Evolutionary conservation across 768 basidiomycete species (phyloP), one percentile per base, ranked within the genome.

Genomic region (Clavaria fumosa): DNA sequence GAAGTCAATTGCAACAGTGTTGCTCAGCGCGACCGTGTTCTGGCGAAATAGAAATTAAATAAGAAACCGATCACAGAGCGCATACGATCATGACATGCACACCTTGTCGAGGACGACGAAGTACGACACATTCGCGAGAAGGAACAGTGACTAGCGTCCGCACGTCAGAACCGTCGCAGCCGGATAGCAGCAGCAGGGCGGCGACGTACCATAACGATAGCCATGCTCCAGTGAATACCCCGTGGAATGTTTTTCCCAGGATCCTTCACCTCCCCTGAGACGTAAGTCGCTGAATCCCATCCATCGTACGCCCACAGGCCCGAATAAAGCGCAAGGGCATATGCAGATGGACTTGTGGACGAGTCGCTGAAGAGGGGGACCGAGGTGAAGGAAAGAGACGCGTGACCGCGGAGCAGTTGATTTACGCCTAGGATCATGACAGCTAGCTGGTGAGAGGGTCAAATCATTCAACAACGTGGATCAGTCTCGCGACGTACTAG

Each of bases 231-330:
- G 53, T 96, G 90, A 30, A 96, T 86, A 1, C 79, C 77, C 40
- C 79, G 66, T 2, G 91, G 91, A 33, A 97, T 78, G 48, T 90
- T 89, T 51, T 73, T 81, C 50, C 79, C 72, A 2, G 85, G 76
- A 42, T 79, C 71, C 38, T 65, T 60, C 61, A 96, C 83, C 55
- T 89, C 89, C 20, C 84, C 91, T 10, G 81, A 84, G 11, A 96
- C 84, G 45, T 81, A 93, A 52, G 88, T 90, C 20, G 72, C 78
- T 56, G 84, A 81, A 50, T 91, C 91, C 90, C 90, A 99, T 1
- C 93, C 93, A 54, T 90, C 90, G 46, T 86, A 90, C 2, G 90
- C 90, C 86, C 83, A 96, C 3, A 97, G 60, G 2, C 89, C 86
- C 7, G 89, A 93, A 56, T 95, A 99, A 4, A 96, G 62, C 0